A percentile compares a stretch with the other conserved stretches of the same genome.
phyloP scores from a whole-genome alignment of 495 filamentous ascomycete species.

The Lophiotrema nucula region DNA sequence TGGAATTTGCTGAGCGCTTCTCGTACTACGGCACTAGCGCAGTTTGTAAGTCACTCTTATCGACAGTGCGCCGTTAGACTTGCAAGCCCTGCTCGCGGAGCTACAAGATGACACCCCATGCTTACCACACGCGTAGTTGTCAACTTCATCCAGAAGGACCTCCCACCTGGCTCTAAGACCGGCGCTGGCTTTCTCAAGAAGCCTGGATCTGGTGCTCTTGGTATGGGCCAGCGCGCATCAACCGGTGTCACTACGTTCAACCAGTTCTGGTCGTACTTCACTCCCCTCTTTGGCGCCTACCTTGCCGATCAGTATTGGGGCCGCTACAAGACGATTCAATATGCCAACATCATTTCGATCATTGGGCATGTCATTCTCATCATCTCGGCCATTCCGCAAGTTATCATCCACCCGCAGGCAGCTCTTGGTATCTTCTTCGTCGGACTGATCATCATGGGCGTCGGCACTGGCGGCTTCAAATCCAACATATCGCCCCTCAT shows the following conservation, averaged over 20 bases:
- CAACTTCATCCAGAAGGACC: slow-evolving; percentile 65
- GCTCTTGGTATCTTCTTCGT: slow-evolving; percentile 59
- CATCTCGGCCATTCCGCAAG: slow-evolving; percentile 59
- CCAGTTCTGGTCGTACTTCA: slow-evolving; percentile 71
- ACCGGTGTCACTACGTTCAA: slow-evolving; percentile 62
- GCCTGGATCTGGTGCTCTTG: slow-evolving; percentile 56
- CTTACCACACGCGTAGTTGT: slow-evolving; percentile 38
- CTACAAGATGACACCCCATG: too few relatives aligned
- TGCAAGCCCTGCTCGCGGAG: too few relatives aligned
- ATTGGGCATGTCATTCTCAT: slow-evolving; percentile 66
- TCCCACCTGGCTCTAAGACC: slow-evolving; percentile 56
- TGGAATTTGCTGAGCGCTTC: slow-evolving; percentile 73
- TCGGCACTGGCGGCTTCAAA: slow-evolving; percentile 66
- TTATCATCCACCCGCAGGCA: slow-evolving; percentile 53
- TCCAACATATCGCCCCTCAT: slow-evolving; percentile 62
- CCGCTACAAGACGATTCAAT: slow-evolving; percentile 66
- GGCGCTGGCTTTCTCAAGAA: slow-evolving; percentile 52
- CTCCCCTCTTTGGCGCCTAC: slow-evolving; percentile 67
- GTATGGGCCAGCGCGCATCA: slow-evolving; percentile 65
- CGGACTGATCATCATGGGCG: slow-evolving; percentile 63
- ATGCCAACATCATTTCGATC: slow-evolving; percentile 57
- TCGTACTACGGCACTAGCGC: slow-evolving; percentile 70
- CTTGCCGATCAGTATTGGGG: slow-evolving; percentile 71
- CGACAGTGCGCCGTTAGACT: neutral
- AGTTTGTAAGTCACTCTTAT: neutral